Evolutionary conservation across 108 stramenopile genomes (phyloP).

Genomic region (Skeletonema grethae): DNA sequence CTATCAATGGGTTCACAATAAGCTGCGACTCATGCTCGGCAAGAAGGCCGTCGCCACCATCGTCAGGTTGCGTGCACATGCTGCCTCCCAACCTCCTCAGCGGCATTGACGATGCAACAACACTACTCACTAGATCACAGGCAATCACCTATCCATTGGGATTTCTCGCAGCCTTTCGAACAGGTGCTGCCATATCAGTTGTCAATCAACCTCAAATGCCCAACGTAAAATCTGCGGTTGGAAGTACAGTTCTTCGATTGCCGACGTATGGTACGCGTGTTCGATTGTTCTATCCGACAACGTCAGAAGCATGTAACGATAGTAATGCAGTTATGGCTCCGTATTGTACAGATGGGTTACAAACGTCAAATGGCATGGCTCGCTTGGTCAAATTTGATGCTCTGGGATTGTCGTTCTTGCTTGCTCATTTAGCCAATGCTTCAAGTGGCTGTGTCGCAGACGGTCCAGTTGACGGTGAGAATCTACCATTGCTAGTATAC

Average conservation of each 20-base stretch:
- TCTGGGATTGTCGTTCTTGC: conserved; percentile 16
- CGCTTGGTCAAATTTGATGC: conserved; percentile 17
- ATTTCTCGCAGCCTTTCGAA: conserved; percentile 27
- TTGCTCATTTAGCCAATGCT: conserved; percentile 21
- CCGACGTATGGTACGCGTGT: conserved; percentile 21
- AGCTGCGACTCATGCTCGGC: background rate
- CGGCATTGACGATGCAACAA: background rate
- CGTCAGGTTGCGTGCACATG: background rate
- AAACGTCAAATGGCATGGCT: conserved; percentile 22
- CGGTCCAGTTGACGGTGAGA: background rate
- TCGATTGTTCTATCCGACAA: conserved; percentile 26
- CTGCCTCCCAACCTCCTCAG: background rate
- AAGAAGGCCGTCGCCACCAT: background rate
- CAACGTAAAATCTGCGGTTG: conserved; percentile 5
- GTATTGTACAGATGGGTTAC: conserved; percentile 21
- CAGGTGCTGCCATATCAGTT: conserved; percentile 24
- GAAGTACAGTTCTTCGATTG: conserved; percentile 14
- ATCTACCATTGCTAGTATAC: conserved; percentile 24
- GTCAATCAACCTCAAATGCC: conserved; percentile 23
- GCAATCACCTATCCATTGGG: conserved; percentile 19
- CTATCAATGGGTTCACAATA: background rate
- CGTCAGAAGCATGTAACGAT: background rate
- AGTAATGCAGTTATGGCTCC: conserved; percentile 14
- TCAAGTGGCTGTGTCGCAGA: conserved; percentile 17
- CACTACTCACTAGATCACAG: background rate